A percentile compares a stretch with the other conserved stretches of the same genome.
Conservation (phyloP, 768 basidiomycete genomes). For the Mycena capillaripes region DNA sequence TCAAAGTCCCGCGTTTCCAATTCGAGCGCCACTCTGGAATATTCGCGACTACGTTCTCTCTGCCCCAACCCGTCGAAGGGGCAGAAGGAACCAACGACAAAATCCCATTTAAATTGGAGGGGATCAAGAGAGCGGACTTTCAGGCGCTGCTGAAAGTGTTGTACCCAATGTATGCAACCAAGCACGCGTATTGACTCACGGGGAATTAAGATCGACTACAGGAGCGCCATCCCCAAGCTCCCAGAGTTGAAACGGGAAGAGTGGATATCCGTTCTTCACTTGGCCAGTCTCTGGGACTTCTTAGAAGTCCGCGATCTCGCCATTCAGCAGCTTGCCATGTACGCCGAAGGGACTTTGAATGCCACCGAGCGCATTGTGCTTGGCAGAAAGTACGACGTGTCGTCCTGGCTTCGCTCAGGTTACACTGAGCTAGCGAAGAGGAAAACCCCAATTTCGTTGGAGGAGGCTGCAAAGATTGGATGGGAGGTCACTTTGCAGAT, state of each 20-base stretch:
- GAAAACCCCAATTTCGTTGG: background rate
- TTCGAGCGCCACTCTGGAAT: conserved; percentile 41
- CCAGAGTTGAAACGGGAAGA: background rate
- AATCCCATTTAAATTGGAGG: conserved; percentile 43
- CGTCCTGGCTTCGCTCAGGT: conserved; percentile 22
- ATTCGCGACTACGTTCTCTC: conserved; percentile 40
- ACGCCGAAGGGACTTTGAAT: background rate
- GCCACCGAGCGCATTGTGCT: conserved; percentile 18
- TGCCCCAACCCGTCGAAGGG: conserved; percentile 29
- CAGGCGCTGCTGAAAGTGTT: conserved; percentile 39
- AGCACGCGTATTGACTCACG: too few species aligned
- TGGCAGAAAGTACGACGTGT: conserved; percentile 19
- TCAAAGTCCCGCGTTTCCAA: conserved; percentile 44
- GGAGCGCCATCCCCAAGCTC: conserved; percentile 13
- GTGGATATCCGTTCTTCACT: conserved; percentile 49
- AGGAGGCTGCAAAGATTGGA: conserved; percentile 22
- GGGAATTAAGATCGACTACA: background rate
- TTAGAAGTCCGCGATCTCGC: conserved; percentile 40
- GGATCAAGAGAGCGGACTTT: conserved; percentile 42
- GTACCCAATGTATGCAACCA: conserved; percentile 41
- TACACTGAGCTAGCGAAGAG: conserved; percentile 23
- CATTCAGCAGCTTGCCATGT: conserved; percentile 35
- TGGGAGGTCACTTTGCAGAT: conserved; percentile 22
- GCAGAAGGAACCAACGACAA: conserved; percentile 44
- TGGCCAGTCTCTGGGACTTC: conserved; percentile 50